Conservation (phyloP, 345 rosid genomes). For the Lenwebbia sp. region DNA sequence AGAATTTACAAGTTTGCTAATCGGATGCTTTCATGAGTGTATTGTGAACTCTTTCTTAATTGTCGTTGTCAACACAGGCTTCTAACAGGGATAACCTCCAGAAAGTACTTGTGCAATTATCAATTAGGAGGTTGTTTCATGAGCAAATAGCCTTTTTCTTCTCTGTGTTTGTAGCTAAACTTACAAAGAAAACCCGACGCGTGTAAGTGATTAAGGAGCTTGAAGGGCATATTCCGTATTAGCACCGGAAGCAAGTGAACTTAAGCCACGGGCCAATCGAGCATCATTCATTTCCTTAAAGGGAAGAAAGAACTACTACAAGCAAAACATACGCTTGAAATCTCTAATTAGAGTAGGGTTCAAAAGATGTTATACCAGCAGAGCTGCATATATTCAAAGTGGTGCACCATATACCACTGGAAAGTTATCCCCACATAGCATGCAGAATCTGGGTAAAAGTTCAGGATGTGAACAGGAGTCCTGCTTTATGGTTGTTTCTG, state of each 20-base stretch:
- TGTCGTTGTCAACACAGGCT: neutral
- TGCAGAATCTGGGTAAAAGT: constrained; percentile 51
- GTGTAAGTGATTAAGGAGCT: neutral
- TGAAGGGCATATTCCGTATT: neutral
- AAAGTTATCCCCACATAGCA: constrained; percentile 28
- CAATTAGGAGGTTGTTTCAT: neutral
- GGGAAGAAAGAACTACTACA: neutral
- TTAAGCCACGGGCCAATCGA: neutral
- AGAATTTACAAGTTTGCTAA: neutral
- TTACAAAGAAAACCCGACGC: neutral
- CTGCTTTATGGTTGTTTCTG: constrained; percentile 36
- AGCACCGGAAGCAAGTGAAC: neutral
- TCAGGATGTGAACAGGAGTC: constrained; percentile 61
- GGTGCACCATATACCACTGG: too few relatives aligned
- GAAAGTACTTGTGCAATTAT: neutral
- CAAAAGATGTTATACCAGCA: too few relatives aligned
- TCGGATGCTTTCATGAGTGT: neutral
- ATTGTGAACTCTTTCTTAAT: neutral
- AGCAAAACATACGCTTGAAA: neutral
- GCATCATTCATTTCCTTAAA: neutral
- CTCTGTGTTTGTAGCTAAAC: neutral
- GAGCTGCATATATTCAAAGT: too few relatives aligned
- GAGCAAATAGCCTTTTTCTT: neutral
- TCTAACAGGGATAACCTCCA: neutral
- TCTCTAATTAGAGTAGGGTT: neutral